Conservation (phyloP, 352 stramenopile species). For the Globisporangium spiculum region DNA sequence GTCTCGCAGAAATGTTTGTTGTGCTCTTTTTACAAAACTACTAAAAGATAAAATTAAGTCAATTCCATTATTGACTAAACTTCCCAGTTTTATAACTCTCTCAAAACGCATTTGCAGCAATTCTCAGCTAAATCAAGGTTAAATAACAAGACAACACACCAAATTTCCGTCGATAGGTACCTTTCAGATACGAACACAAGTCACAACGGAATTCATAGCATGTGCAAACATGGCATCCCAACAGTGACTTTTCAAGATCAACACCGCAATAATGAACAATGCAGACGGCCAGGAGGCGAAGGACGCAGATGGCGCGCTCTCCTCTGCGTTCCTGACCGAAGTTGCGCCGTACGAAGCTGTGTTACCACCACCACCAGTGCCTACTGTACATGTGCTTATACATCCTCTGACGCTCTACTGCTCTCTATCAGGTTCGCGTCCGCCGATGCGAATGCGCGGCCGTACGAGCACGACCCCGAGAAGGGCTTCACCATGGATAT, state of each 20-base stretch:
- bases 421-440: constrained; percentile 6
- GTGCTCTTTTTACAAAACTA: too few relatives aligned
- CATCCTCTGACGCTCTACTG: background rate
- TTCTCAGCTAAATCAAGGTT: background rate
- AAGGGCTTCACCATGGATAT: constrained; percentile 90
- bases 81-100: background rate
- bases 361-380: background rate
- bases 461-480: constrained; percentile 75
- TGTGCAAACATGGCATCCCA: background rate
- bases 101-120: background rate
- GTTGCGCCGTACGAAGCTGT: constrained; percentile 12
- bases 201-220: background rate
- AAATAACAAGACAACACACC: too few relatives aligned
- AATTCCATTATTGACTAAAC: too few relatives aligned
- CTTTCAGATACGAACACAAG: too few relatives aligned
- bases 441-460: constrained; percentile 15
- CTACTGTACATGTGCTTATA: background rate
- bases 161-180: too few relatives aligned
- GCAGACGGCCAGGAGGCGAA: background rate
- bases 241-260: constrained; percentile 6
- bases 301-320: background rate
- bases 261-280: background rate
- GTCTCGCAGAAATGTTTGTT: background rate
- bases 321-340: constrained; percentile 23
- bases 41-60: too few relatives aligned